Evolutionary conservation across 2,329 filamentous ascomycete genomes (phyloP), one percentile per base, ranked within the genome.

Genomic region (Calonectria leucothoes): DNA sequence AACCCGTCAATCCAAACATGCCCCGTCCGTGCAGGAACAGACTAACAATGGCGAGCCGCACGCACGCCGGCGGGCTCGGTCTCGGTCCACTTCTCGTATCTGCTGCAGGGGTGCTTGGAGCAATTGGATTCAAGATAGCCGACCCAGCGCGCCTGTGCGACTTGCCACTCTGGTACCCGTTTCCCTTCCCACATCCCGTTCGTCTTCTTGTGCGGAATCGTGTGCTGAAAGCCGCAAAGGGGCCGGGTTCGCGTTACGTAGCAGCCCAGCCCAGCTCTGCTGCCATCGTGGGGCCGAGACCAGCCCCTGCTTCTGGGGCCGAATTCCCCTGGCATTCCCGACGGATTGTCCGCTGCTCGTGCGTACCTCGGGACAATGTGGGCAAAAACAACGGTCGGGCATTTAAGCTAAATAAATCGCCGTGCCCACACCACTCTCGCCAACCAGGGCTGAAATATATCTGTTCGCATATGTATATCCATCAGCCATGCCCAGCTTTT

Each of bases 61-160:
- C 31, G 5, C 10, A n/a, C n/a, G n/a, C n/a, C n/a, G n/a, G n/a
- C n/a, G n/a, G n/a, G n/a, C n/a, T n/a, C 42, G 42, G 20, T 33
- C 20, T 12, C n/a, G 33, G 25, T 39, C 55, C 55, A 59, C 55
- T 59, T 37, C 39, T 59, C 55, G 55, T 59, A 59, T 59, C 55
- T 59, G 55, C 20, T 15, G 55, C 55, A 59, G 55, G 55, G 55
- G 55, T 59, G n/a, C 4, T 39, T n/a, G 33, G 55, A 39, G 33
- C 55, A 59, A 59, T 37, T 59, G 55, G 55, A 59, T 59, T 59
- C 55, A 59, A 59, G 55, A 59, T 59, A 59, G 55, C 55, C 55
- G 55, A 37, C 31, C 55, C 17, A 35, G 35, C n/a, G 51, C 17
- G 20, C 23, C 31, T 33, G 6, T n/a, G 29, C 23, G 31, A 23